A percentile compares a stretch with the other conserved stretches of the same genome.
These are phyloP conservation scores for Collybia nuda DNA, from an alignment of 768 basidiomycete species.

Conservation along the genomic window DNA sequence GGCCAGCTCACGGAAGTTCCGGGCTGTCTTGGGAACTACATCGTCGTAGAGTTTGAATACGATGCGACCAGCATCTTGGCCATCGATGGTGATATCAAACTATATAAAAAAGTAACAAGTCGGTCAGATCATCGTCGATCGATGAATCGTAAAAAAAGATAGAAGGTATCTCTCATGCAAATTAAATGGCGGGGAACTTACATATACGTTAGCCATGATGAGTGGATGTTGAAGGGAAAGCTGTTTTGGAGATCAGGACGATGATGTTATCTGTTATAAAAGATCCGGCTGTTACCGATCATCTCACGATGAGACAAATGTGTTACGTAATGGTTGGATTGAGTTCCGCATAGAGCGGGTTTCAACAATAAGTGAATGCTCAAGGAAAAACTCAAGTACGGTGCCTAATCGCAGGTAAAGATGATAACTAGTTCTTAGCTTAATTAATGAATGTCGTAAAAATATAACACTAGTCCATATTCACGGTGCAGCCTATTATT, in stretches of 20 bases:
- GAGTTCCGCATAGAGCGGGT: too few species aligned
- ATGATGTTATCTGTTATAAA: constrained; percentile 9
- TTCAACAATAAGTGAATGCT: too few species aligned
- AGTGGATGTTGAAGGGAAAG: constrained; percentile 1
- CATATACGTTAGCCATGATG: constrained; percentile 19
- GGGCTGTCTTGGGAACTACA: constrained; percentile 69
- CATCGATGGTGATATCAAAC: constrained; percentile 66
- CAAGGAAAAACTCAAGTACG: too few species aligned
- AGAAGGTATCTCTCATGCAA: not conserved
- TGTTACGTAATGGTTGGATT: too few species aligned
- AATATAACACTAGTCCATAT: too few species aligned
- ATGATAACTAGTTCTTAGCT: too few species aligned
- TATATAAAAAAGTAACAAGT: constrained; percentile 21
- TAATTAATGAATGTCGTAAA: too few species aligned
- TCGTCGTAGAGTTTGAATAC: constrained; percentile 86
- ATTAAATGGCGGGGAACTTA: constrained; percentile 1
- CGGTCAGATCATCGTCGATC: constrained; percentile 3
- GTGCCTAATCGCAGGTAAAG: too few species aligned
- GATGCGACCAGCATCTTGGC: constrained; percentile 49
- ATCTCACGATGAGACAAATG: not conserved
- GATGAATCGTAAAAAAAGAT: not conserved
- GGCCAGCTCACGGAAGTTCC: constrained; percentile 88
- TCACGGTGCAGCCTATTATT: too few species aligned
- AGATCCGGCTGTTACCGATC: constrained; percentile 4
- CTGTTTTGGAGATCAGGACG: constrained; percentile 1